Conservation (phyloP, 2,329 filamentous ascomycete species). For the Ophiostoma ulmi region DNA sequence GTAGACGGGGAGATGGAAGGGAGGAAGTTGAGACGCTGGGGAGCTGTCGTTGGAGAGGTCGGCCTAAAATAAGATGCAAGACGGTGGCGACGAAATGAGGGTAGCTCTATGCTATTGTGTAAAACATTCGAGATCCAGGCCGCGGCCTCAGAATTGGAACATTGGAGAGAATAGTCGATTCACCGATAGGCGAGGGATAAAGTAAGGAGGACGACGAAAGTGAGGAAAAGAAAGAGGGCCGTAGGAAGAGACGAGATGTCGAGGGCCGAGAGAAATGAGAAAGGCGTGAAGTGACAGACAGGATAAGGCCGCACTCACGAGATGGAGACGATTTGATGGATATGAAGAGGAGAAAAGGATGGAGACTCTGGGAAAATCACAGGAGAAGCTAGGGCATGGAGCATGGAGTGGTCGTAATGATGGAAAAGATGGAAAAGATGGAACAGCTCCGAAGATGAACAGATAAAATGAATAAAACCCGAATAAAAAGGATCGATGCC, state of each 20-base stretch:
- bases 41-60: neutral
- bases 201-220: neutral
- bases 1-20: neutral
- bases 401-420: neutral
- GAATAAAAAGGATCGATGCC: neutral
- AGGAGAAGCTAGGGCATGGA: constrained; percentile 4
- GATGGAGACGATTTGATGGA: neutral
- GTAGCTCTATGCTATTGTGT: neutral
- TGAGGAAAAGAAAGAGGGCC: neutral
- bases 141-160: constrained; percentile 21
- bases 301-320: neutral
- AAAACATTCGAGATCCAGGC: constrained; percentile 16
- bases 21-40: constrained; percentile 17
- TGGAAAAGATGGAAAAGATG: neutral
- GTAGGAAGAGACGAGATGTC: too few species aligned
- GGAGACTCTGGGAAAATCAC: constrained; percentile 7
- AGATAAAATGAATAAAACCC: neutral
- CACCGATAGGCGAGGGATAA: neutral
- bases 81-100: neutral
- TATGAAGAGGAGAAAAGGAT: constrained; percentile 11
- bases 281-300: neutral
- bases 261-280: neutral
- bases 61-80: neutral
- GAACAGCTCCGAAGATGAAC: neutral
- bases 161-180: constrained; percentile 17